These are phyloP conservation scores for Nakazawaea laoshanensis DNA, from an alignment of 805 yeast species.

Conservation along the genomic window DNA sequence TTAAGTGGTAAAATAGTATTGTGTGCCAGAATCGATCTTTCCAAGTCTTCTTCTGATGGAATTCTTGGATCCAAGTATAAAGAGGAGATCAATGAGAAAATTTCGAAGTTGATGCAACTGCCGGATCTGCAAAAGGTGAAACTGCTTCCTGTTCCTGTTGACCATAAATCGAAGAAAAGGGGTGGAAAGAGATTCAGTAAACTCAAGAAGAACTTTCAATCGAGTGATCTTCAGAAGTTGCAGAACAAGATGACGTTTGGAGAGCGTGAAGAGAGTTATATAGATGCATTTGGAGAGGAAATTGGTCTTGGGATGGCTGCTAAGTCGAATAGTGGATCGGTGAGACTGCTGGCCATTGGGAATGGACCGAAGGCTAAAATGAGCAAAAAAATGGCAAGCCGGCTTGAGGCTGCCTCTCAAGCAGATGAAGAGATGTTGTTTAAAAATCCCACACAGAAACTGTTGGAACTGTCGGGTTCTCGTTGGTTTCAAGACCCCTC, in stretches of 20 bases:
- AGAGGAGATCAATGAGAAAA: constrained; percentile 49
- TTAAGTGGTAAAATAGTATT: constrained; percentile 71
- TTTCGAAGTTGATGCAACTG: constrained; percentile 69
- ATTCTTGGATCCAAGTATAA: constrained; percentile 50
- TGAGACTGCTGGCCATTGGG: constrained; percentile 4
- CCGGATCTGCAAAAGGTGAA: constrained; percentile 65
- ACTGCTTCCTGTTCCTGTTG: constrained; percentile 67
- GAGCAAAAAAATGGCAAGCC: constrained; percentile 49
- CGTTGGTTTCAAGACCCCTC: background rate
- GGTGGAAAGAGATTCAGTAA: constrained; percentile 81
- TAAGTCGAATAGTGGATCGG: constrained; percentile 15
- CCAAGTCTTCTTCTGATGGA: constrained; percentile 32
- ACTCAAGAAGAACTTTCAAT: constrained; percentile 69
- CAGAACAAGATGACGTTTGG: constrained; percentile 86
- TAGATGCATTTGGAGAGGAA: constrained; percentile 71
- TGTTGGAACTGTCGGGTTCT: background rate
- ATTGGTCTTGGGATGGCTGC: constrained; percentile 72
- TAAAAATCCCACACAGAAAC: constrained; percentile 1
- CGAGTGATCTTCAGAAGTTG: constrained; percentile 74
- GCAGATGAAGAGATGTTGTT: constrained; percentile 2
- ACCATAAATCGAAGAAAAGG: constrained; percentile 69
- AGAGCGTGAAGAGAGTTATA: constrained; percentile 50
- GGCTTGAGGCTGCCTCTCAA: constrained; percentile 22
- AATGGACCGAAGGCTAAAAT: constrained; percentile 17
- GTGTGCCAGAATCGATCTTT: constrained; percentile 75